These are phyloP conservation scores for Linum lewisii DNA, from an alignment of 345 rosid genomes.

Conservation along the genomic window DNA sequence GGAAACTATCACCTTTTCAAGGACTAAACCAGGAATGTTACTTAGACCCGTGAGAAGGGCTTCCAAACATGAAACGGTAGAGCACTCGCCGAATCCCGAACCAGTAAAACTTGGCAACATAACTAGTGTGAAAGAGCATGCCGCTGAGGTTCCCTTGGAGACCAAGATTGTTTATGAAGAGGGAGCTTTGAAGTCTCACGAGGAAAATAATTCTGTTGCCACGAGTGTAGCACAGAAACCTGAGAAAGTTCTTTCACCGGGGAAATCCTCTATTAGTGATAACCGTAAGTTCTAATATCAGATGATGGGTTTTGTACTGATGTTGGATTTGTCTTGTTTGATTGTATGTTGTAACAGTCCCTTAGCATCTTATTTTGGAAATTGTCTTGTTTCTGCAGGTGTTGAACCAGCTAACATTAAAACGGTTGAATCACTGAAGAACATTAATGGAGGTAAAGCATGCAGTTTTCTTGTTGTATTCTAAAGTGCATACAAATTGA, in stretches of 20 bases:
- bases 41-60: conserved; percentile 62
- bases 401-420: neutral
- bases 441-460: neutral
- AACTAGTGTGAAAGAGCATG: conserved; percentile 23
- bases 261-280: conserved; percentile 35
- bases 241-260: conserved; percentile 34
- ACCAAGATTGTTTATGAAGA: conserved; percentile 22
- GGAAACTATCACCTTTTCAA: conserved; percentile 73
- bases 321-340: neutral
- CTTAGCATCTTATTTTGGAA: neutral
- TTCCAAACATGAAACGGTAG: conserved; percentile 48
- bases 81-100: conserved; percentile 35
- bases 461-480: neutral
- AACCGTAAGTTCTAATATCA: conserved; percentile 41
- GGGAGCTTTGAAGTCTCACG: conserved; percentile 28
- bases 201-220: conserved; percentile 30
- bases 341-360: neutral
- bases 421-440: neutral
- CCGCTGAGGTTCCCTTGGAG: conserved; percentile 23
- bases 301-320: neutral
- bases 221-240: conserved; percentile 37
- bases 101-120: conserved; percentile 23
- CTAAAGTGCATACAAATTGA: neutral
- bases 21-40: conserved; percentile 87
- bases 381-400: neutral